Conservation (phyloP, 2,329 filamentous ascomycete species). For the Aureobasidium lini region DNA sequence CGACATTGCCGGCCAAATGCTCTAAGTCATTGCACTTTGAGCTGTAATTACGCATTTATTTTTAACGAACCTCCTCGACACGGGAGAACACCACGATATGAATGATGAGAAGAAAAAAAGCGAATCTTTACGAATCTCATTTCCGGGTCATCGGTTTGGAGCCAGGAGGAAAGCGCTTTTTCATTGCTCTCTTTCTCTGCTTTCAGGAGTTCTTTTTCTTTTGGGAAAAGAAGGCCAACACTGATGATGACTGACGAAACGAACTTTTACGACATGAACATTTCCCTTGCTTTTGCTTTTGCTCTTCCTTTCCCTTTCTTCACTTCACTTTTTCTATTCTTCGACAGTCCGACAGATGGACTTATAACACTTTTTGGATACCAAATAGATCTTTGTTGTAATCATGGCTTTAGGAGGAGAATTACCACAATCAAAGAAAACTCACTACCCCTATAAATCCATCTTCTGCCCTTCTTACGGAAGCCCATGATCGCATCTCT, state of each 20-base stretch:
- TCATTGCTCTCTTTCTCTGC: constrained; percentile 1
- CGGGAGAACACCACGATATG: not conserved
- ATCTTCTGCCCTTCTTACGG: no score
- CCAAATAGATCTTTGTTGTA: constrained; percentile 6
- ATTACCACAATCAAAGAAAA: constrained; percentile 1
- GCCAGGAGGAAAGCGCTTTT: not conserved
- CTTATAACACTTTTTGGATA: constrained; percentile 1
- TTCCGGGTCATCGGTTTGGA: not conserved
- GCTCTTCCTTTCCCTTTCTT: not conserved
- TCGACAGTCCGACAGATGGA: not conserved
- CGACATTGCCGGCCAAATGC: constrained; percentile 23
- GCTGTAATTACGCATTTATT: constrained; percentile 5
- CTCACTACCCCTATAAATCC: not conserved
- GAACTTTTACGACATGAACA: constrained; percentile 5
- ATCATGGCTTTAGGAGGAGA: constrained; percentile 1
- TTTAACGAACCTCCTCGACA: constrained; percentile 1
- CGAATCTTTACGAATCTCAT: constrained; percentile 11
- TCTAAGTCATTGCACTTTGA: not conserved
- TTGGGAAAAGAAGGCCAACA: not conserved
- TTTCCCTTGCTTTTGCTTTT: not conserved
- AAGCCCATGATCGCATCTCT: no score
- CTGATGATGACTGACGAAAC: constrained; percentile 5
- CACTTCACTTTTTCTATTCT: constrained; percentile 7
- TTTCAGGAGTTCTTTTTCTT: not conserved
- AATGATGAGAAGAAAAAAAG: constrained; percentile 12